Base-by-base conservation (phyloP, 2,329 filamentous ascomycete species). In the Sarocladiaceae sp. region DNA sequence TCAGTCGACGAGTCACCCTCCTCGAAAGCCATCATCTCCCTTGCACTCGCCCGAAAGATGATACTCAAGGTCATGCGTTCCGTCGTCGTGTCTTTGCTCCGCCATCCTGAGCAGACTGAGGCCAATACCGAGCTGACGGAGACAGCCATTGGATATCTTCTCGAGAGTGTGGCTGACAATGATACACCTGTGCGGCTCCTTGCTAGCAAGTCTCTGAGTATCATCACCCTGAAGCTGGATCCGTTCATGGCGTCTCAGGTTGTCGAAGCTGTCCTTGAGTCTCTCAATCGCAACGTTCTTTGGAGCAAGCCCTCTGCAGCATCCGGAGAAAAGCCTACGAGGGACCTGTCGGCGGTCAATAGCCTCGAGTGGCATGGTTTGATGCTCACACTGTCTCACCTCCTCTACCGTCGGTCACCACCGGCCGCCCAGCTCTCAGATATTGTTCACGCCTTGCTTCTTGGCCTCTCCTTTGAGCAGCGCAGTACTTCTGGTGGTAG, bases 161-260 rank as follows among this genome's bases (percentile, higher is more conserved):
- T 99, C 2, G 86, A 90, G 54, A 79, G 80, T 12, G 74, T 97
- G 1, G 84, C 84, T 2, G 94, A 99, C 66, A 88, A 89, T 55
- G 92, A 97, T 62, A 97, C 92, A 0, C 90, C 91, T 0, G 92
- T 99, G 12, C 80, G 94, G 33, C 82, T 96, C 60, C 88, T 93
- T 28, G 90, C 93, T 18, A 96, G 91, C 66, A 99, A 99, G 70
- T 88, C 91, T 3, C 79, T 97, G 40, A 96, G 91, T 67, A 80
- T 96, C 51, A 84, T 97, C 58, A 87, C 92, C 0, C 73, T 95
- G 49, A 92, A 88, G 58, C 71, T 99, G 7, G 83, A 91, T 40
- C 70, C 81, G 0, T 86, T 87, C 20, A 91, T 97, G 86, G 90
- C 89, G 1, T 79, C 82, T 1, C 88, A 97, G 62, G 87, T 99